These are phyloP conservation scores for Tritrichomonas foetus DNA, from an alignment of 208 protist species.

Conservation along the genomic window DNA sequence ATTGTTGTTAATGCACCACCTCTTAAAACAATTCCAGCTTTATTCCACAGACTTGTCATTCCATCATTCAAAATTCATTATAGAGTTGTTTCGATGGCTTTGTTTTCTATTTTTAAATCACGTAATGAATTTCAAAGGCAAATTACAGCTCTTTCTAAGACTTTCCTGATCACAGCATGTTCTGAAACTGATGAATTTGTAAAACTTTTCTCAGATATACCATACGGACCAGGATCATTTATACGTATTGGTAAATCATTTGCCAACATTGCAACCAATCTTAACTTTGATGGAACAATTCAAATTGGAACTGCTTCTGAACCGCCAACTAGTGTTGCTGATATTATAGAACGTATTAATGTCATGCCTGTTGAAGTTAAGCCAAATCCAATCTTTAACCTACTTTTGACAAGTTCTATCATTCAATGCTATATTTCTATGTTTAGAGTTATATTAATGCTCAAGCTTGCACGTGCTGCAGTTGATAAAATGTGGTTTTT, in stretches of 20 bases:
- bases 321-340: not conserved
- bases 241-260: not conserved
- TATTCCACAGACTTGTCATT: not conserved
- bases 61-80: constrained; percentile 1
- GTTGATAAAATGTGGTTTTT: not conserved
- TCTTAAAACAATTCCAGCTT: not conserved
- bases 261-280: not conserved
- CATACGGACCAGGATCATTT: not conserved
- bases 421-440: not conserved
- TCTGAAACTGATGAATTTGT: not conserved
- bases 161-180: not conserved
- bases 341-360: not conserved
- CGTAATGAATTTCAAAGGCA: not conserved
- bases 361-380: not conserved
- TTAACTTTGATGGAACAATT: not conserved
- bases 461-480: not conserved
- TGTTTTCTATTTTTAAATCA: not conserved
- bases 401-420: not conserved
- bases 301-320: not conserved
- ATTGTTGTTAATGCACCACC: not conserved
- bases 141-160: not conserved
- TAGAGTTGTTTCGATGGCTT: not conserved
- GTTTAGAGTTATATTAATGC: not conserved
- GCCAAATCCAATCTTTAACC: not conserved
- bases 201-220: not conserved